A percentile compares a stretch with the other conserved stretches of the same genome.
phyloP scores from a whole-genome alignment of 768 basidiomycete species.

The Krasilnikovozyma curviuscula region DNA sequence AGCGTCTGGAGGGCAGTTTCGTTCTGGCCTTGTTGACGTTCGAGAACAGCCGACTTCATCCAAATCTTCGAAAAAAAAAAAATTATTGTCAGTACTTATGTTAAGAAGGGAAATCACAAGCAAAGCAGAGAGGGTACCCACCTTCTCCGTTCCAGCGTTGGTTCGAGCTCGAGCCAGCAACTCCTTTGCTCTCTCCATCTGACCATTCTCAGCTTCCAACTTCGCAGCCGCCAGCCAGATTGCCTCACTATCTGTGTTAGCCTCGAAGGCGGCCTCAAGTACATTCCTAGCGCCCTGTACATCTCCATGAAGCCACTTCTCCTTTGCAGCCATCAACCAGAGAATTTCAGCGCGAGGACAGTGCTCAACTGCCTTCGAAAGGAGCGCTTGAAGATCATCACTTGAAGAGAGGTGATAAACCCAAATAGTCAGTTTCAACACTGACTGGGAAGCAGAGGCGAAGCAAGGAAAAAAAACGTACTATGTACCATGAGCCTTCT shows the following conservation, averaged over 20 bases:
- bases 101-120: conserved; percentile 1
- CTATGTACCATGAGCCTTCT: conserved; percentile 74
- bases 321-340: conserved; percentile 97
- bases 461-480: conserved; percentile 23
- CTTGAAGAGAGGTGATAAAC: conserved; percentile 24
- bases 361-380: conserved; percentile 63
- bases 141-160: conserved; percentile 79
- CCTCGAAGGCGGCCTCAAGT: conserved; percentile 71
- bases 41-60: conserved; percentile 97
- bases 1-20: conserved; percentile 57
- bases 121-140: conserved; percentile 25
- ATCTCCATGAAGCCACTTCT: conserved; percentile 80
- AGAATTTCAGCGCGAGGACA: conserved; percentile 90
- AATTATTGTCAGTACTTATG: neutral
- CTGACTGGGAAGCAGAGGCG: neutral
- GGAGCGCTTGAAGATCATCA: conserved; percentile 61
- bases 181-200: conserved; percentile 66
- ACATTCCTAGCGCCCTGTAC: conserved; percentile 78
- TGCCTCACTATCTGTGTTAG: conserved; percentile 88
- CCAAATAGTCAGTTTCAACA: neutral
- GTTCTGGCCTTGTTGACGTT: conserved; percentile 65
- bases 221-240: conserved; percentile 98
- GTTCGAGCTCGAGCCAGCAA: conserved; percentile 70
- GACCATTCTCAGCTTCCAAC: conserved; percentile 85
- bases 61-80: conserved; percentile 47